A percentile compares a stretch with the other conserved stretches of the same genome.
phyloP scores from a whole-genome alignment of 495 filamentous ascomycete genomes.

The Talaromyces thailandensis region DNA sequence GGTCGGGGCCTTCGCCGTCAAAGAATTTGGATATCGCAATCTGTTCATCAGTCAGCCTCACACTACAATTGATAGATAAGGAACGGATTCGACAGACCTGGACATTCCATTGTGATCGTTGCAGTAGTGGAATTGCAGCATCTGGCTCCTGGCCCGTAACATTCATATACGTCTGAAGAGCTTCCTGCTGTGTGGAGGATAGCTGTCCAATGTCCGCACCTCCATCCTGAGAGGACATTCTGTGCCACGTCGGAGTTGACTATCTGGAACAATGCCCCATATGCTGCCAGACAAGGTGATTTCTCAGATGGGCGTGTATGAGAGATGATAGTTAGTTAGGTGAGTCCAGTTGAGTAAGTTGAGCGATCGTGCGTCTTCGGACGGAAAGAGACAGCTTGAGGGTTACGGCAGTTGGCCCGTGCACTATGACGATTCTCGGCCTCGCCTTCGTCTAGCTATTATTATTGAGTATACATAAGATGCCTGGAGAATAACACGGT shows the following conservation, averaged over 20 bases:
- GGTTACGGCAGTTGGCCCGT: neutral
- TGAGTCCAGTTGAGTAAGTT: neutral
- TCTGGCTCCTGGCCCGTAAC: constrained; percentile 75
- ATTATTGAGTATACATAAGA: no score
- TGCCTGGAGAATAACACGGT: no score
- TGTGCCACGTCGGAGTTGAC: constrained; percentile 7
- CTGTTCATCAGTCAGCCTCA: constrained; percentile 28
- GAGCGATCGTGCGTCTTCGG: neutral
- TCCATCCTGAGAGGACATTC: constrained; percentile 30
- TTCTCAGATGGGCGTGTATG: neutral
- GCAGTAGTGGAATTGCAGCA: constrained; percentile 72
- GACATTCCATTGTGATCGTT: constrained; percentile 91
- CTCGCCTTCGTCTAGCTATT: no score
- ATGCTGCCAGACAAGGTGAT: neutral
- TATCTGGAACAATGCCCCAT: neutral
- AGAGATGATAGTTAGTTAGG: neutral
- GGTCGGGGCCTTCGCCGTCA: constrained; percentile 83
- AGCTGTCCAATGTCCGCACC: constrained; percentile 57
- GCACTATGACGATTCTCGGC: neutral
- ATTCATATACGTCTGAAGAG: constrained; percentile 77
- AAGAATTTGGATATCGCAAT: constrained; percentile 97
- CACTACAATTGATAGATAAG: neutral
- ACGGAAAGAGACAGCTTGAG: neutral
- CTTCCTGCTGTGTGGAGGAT: constrained; percentile 63
- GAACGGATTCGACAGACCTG: constrained; percentile 43